Evolutionary conservation across 495 filamentous ascomycete genomes (phyloP), one percentile per base, ranked within the genome.

Genomic region (Letharia lupina): DNA sequence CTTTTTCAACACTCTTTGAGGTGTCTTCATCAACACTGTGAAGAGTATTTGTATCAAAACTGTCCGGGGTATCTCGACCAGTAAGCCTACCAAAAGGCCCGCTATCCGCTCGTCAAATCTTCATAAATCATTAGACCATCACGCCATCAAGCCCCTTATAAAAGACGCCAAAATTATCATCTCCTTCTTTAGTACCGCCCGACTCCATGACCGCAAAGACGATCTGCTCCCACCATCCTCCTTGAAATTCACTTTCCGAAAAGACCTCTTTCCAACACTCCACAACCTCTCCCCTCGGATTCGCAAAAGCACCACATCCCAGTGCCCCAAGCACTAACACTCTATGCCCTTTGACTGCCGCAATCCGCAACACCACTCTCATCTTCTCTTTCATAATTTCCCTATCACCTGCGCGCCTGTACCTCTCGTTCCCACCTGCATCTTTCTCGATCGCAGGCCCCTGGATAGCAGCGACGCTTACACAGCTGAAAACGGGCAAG

Each of bases 241-340:
- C 84, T 9, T 64, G 59, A 82, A 82, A 77, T 77, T 86, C 77
- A 28, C 73, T 70, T 66, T 86, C 84, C 44, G 65, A 39, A 65
- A 90, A 78, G 23, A 88, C 83, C 67, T 85, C 81, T 37, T 67
- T 58, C 80, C 85, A 91, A 40, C 82, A 84, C 41, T 78, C 60
- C 40, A 86, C 86, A n/a, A 90, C 81, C 70, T 84, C 84, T 28
- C 76, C 73, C 2, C 79, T 76, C 12, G 87, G 87, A 68, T 89
- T 87, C 9, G 63, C 68, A 73, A 87, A 89, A 4, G 78, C 84
- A 2, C 86, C 87, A 65, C 87, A 90, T 3, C 88, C 88, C 73
- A 89, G 76, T 0, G 87, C 87, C 0, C 88, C 87, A 3, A 89
- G 77, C 16, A 89, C 81, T 16, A 89, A 68, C 70, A 77, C 75